phyloP scores from a whole-genome alignment of 177 flowering plant genomes.

The Vitis hybrid region DNA sequence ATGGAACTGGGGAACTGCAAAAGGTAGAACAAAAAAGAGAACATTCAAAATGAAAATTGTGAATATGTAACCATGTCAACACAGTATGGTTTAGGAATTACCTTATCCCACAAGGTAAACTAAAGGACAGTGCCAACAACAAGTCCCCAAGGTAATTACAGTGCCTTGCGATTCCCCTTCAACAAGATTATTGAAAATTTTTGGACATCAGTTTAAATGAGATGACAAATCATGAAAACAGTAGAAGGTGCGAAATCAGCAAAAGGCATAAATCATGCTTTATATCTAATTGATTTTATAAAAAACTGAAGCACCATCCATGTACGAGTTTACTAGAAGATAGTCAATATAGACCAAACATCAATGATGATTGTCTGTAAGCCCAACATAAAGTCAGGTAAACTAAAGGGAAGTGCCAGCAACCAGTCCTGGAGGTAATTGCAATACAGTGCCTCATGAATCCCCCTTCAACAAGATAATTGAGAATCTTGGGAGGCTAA shows the following conservation, averaged over 20 bases:
- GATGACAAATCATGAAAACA: slow-evolving; percentile 2
- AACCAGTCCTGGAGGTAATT: too few relatives aligned
- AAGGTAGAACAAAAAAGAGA: background rate
- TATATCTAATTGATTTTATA: background rate
- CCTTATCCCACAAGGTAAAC: slow-evolving; percentile 93
- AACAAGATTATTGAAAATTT: slow-evolving; percentile 9
- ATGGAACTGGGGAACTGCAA: slow-evolving; percentile 90
- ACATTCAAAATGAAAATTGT: background rate
- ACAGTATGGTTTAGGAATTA: slow-evolving; percentile 18
- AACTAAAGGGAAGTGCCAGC: too few relatives aligned
- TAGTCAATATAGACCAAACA: background rate
- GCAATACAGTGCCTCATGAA: too few relatives aligned
- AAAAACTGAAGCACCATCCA: background rate
- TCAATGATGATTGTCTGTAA: background rate
- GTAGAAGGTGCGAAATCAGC: background rate
- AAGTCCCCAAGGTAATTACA: slow-evolving; percentile 95
- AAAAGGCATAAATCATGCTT: background rate
- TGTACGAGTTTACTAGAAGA: background rate
- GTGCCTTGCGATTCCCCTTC: slow-evolving; percentile 95
- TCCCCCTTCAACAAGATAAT: background rate
- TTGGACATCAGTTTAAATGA: background rate
- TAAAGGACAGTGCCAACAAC: slow-evolving; percentile 83
- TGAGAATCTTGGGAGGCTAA: too few relatives aligned
- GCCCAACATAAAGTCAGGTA: too few relatives aligned
- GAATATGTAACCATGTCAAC: background rate